Conservation (phyloP, 306 rosid genomes). For the Fagus crenata region DNA sequence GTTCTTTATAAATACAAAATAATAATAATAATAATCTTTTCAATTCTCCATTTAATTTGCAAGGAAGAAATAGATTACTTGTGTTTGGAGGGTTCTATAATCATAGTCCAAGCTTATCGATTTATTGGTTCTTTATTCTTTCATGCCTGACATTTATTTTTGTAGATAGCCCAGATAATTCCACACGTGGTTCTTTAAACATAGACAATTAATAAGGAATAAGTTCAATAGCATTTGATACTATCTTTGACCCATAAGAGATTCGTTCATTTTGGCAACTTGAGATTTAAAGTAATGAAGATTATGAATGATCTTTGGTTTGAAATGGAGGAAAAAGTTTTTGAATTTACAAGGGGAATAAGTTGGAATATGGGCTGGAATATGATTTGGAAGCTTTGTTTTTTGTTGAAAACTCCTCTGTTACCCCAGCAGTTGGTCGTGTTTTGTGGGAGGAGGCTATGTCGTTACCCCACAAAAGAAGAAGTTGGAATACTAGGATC, state of each 20-base stretch:
- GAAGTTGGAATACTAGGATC: too few relatives aligned
- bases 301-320: constrained; percentile 18
- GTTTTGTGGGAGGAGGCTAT: too few relatives aligned
- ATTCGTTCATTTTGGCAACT: constrained; percentile 43
- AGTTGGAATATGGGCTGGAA: background rate
- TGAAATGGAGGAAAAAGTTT: background rate
- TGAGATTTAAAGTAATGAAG: constrained; percentile 19
- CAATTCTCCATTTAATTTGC: constrained; percentile 20
- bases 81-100: constrained; percentile 15
- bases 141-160: background rate
- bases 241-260: constrained; percentile 37
- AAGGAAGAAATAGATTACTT: background rate
- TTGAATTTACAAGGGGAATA: background rate
- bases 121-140: constrained; percentile 24
- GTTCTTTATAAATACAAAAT: background rate
- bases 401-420: background rate
- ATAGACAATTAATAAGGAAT: background rate
- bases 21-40: background rate
- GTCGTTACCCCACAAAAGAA: too few relatives aligned
- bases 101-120: background rate
- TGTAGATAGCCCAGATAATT: background rate
- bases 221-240: constrained; percentile 36
- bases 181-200: constrained; percentile 11
- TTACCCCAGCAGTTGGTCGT: too few relatives aligned
- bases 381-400: background rate